Evolutionary conservation across 306 rosid genomes (phyloP), one percentile per base, ranked within the genome.

Genomic region (Quercus robur): DNA sequence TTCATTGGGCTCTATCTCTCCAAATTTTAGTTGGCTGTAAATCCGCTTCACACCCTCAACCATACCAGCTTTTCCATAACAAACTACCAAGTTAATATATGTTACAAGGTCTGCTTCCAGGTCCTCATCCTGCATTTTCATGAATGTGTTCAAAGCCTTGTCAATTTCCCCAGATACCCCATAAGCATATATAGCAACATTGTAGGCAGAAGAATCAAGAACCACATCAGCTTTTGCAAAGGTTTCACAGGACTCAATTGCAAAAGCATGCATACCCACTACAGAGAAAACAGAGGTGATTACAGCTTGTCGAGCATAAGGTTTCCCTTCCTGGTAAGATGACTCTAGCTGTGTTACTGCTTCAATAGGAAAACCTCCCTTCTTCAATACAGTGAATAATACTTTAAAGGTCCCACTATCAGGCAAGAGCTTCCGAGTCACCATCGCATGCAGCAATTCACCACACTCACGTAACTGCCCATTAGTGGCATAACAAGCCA

Each of bases 51-150:
- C 90, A 21, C 97, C 99, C 88, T 87, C 94, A 58, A 95, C 68
- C 93, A 95, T 88, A 75, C 96, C 91, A 54, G 97, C 94, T 83
- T 84, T 88, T 80, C 93, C 99, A 87, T 93, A 93, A 77, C 98
- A 95, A 52, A 55, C 70, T 8, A 90, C 93, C 77, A 95, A 81
- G 88, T 84, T 77, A 25, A 93, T 87, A 18, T 91, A 75, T 0
- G 98, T 93, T 54, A 89, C 93, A 55, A 93, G 55, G 80, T 95
- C 99, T 4, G 96, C 88, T 75, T 85, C 83, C 83, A 92, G 66
- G 49, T 33, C 84, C 80, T 76, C 80, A 75, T 94, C 99, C 70
- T 89, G 87, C 94, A 95, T 93, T 87, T 89, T 95, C 94, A 93
- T 90, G 72, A 88, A 85, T 73, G 84, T 73, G 79, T 88, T 90